These are phyloP conservation scores for Gossypium rotundifolium DNA, from an alignment of 345 rosid genomes.

Conservation along the genomic window DNA sequence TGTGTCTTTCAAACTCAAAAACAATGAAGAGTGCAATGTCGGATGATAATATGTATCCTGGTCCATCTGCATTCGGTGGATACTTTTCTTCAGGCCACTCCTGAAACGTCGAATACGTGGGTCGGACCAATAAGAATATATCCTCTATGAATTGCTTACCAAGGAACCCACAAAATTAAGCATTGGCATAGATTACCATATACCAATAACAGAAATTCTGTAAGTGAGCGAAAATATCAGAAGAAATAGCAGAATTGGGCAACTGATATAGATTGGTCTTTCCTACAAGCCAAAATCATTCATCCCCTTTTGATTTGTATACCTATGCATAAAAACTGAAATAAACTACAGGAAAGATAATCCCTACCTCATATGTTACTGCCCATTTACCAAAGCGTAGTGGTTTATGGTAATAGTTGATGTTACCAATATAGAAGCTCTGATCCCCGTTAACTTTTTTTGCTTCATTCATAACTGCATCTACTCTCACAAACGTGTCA, in stretches of 20 bases:
- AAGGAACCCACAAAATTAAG: no score
- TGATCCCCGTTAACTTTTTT: neutral
- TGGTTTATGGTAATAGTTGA: neutral
- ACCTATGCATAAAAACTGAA: no score
- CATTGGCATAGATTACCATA: no score
- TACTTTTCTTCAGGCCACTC: neutral
- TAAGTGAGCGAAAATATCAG: no score
- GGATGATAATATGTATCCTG: neutral
- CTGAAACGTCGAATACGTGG: neutral
- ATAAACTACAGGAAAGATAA: no score
- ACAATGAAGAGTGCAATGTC: neutral
- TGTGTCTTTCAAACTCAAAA: neutral
- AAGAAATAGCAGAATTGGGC: no score
- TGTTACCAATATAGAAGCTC: neutral
- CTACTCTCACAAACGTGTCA: neutral
- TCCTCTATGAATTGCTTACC: no score
- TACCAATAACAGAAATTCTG: no score
- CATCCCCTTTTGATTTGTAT: no score
- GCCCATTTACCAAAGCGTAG: neutral
- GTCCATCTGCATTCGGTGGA: neutral
- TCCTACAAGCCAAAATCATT: no score
- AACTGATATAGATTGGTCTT: no score
- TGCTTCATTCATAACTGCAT: neutral
- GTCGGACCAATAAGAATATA: no score
- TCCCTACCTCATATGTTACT: neutral